phyloP scores from a whole-genome alignment of 2,329 filamentous ascomycete genomes.

The Colletotrichum tropicicola region DNA sequence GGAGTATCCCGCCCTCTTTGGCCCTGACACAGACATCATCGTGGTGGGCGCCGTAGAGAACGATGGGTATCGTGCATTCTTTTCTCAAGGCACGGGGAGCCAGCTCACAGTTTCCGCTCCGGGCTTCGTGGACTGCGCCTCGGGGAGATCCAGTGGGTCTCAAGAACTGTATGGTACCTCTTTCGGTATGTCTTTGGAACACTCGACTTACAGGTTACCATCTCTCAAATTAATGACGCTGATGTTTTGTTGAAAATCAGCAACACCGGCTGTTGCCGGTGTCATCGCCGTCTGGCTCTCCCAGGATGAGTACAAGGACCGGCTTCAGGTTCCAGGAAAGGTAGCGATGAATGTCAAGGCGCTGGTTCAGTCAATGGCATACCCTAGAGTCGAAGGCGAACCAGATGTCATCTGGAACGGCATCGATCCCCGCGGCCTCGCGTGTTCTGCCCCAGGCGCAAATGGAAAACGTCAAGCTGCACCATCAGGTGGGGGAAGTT shows the following conservation, averaged over 20 bases:
- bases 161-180: neutral
- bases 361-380: conserved; percentile 5
- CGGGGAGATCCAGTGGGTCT: neutral
- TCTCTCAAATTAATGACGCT: no score
- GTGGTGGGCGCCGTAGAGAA: conserved; percentile 12
- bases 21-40: conserved; percentile 1
- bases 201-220: no score
- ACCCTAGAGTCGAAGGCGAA: neutral
- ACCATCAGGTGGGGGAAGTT: neutral
- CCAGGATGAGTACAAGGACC: neutral
- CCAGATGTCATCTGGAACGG: conserved; percentile 17
- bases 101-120: conserved; percentile 11
- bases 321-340: neutral
- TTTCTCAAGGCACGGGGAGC: conserved; percentile 1
- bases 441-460: neutral
- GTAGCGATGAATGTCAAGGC: conserved; percentile 12
- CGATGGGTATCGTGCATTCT: neutral
- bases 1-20: conserved; percentile 12
- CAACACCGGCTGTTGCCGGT: neutral
- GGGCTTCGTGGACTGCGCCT: neutral
- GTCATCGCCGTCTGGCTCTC: conserved; percentile 22
- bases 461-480: neutral
- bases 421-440: neutral
- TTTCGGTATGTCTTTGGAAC: neutral
- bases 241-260: no score